These are phyloP conservation scores for Pseudogymnoascus sp. DNA, from an alignment of 2,329 filamentous ascomycete genomes.

Conservation along the genomic window DNA sequence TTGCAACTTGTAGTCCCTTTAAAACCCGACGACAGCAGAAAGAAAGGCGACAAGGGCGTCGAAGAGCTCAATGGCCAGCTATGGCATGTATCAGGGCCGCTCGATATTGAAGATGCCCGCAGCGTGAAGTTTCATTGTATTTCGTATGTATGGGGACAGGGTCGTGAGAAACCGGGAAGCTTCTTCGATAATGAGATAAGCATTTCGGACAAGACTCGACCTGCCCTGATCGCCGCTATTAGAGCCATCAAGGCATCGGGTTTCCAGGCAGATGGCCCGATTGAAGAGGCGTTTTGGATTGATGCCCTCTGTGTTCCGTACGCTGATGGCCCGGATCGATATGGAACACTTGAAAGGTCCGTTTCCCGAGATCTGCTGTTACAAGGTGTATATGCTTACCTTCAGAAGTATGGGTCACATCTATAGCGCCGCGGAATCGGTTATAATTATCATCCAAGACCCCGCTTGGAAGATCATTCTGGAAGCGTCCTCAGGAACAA, in stretches of 20 bases:
- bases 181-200: slow-evolving; percentile 15
- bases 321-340: slow-evolving; percentile 8
- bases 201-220: slow-evolving; percentile 15
- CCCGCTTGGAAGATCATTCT: slow-evolving; percentile 6
- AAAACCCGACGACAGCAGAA: slow-evolving; percentile 4
- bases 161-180: slow-evolving; percentile 11
- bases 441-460: slow-evolving; percentile 8
- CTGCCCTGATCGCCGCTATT: slow-evolving; percentile 14
- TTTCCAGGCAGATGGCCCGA: not conserved
- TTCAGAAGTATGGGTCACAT: not conserved
- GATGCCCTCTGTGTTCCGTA: slow-evolving; percentile 17
- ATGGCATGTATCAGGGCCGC: slow-evolving; percentile 14
- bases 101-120: slow-evolving; percentile 2
- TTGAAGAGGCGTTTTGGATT: slow-evolving; percentile 16
- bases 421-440: not conserved
- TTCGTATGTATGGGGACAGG: slow-evolving; percentile 17
- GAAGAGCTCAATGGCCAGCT: slow-evolving; percentile 15
- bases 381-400: not conserved
- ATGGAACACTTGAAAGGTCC: slow-evolving; percentile 15
- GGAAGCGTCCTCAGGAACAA: not conserved
- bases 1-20: slow-evolving; percentile 12
- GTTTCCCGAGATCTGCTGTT: not conserved
- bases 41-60: slow-evolving; percentile 11
- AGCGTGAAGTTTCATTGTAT: slow-evolving; percentile 14
- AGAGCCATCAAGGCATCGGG: slow-evolving; percentile 9